Evolutionary conservation across 495 filamentous ascomycete species (phyloP).

Genomic region (Xylaria cubensis): DNA sequence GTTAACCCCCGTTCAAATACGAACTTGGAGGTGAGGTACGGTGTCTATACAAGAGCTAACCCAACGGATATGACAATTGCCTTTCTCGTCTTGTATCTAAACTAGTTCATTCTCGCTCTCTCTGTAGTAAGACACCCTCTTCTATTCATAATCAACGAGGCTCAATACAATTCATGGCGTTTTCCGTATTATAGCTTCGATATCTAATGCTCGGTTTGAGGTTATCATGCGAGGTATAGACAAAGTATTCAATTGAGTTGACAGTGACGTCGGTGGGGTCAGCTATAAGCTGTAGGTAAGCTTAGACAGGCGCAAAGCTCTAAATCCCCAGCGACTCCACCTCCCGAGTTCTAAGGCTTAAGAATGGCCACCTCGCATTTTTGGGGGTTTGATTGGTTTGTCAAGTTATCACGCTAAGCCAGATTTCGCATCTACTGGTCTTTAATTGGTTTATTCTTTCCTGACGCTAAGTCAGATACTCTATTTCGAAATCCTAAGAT

Average conservation of each 20-base stretch:
- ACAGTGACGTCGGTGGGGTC: constrained; percentile 26
- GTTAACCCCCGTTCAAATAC: not conserved
- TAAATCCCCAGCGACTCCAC: constrained; percentile 16
- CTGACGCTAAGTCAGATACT: not conserved
- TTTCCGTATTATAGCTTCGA: not conserved
- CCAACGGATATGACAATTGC: not conserved
- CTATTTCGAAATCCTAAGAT: not conserved
- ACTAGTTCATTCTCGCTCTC: not conserved
- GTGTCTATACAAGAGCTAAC: constrained; percentile 3
- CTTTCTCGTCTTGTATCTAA: not conserved
- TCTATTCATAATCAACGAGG: too few relatives aligned
- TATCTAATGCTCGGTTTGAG: not conserved
- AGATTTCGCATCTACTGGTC: not conserved
- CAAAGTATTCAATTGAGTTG: not conserved
- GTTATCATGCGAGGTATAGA: not conserved
- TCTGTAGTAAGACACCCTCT: not conserved
- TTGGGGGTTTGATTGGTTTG: constrained; percentile 2
- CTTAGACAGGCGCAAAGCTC: constrained; percentile 1
- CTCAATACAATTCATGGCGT: not conserved
- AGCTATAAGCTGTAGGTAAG: constrained; percentile 4
- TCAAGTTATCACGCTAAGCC: not conserved
- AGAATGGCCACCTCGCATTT: constrained; percentile 21
- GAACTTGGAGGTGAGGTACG: constrained; percentile 10
- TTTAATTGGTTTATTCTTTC: constrained; percentile 5
- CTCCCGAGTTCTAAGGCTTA: not conserved